Evolutionary conservation across 78 protist genomes (phyloP), one percentile per base, ranked within the genome.

Genomic region (Dictyostelium brefeldianum): DNA sequence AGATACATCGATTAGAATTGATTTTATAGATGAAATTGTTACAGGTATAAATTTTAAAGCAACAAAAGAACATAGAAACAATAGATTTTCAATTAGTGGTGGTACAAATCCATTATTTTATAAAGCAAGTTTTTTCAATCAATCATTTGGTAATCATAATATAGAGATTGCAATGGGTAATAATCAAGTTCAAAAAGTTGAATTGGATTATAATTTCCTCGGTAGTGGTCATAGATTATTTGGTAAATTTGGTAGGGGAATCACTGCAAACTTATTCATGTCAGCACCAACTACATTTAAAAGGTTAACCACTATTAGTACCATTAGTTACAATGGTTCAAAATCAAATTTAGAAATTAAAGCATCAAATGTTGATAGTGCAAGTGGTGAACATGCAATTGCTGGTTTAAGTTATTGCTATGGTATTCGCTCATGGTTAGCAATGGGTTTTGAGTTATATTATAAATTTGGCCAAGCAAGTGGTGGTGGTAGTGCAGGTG

Each of bases 391-490:
- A 9, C 78, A 77, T 50, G 69, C 84, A 10, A 1, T 87, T 0
- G 41, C 64, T 22, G 93, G 93, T 9, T 1, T 87, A 12, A 47
- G 64, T 10, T 57, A 29, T 41, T 36, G 46, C 4, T 82, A 77
- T 47, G 29, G 31, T 4, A 50, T 78, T 3, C 15, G 8, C 6
- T 7, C n/a, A 9, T 22, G 54, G 1, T 2, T 56, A 5, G n/a
- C 84, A 8, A 48, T 51, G 7, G 93, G 93, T 31, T 62, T 59
- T 56, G 93, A 87, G n/a, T 47, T 50, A 8, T 87, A 77, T 78
- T 87, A 65, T 29, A 87, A 87, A 50, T 29, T 67, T 47, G 15
- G 18, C 5, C 93, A 77, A 64, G 70, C 27, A 18, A 5, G 22
- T 17, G 93, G 93, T n/a, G 93, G 93, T 51, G 93, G 41, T 5